A percentile compares a stretch with the other conserved stretches of the same genome.
These are phyloP conservation scores for Fusarium guadeloupense DNA, from an alignment of 2,329 filamentous ascomycete species.

Conservation along the genomic window DNA sequence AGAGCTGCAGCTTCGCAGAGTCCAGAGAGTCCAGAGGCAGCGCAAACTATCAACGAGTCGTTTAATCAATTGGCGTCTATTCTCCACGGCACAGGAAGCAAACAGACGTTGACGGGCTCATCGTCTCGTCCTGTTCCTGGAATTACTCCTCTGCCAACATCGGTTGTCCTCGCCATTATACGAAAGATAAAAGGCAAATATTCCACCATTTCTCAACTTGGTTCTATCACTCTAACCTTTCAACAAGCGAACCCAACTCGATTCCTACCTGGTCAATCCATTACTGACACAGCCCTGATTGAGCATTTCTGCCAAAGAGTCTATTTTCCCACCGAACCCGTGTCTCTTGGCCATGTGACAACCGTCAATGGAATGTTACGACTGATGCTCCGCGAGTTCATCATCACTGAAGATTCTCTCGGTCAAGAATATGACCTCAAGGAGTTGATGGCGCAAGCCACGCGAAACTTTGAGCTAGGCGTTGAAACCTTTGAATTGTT, in stretches of 20 bases:
- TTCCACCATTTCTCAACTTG: neutral
- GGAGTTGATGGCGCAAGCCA: constrained; percentile 8
- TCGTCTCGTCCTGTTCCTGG: neutral
- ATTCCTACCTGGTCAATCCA: constrained; percentile 21
- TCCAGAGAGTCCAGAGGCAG: constrained; percentile 20
- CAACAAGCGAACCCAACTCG: neutral
- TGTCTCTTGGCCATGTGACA: constrained; percentile 22
- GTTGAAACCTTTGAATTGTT: constrained; percentile 30
- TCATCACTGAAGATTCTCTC: constrained; percentile 14
- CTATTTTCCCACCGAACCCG: constrained; percentile 33
- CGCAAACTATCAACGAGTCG: constrained; percentile 24
- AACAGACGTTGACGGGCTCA: neutral
- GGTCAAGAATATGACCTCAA: constrained; percentile 18
- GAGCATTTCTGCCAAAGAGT: constrained; percentile 29
- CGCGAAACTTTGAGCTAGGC: constrained; percentile 24
- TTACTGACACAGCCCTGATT: constrained; percentile 16
- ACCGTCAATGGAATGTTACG: constrained; percentile 27
- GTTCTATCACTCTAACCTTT: neutral
- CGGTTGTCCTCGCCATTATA: constrained; percentile 13
- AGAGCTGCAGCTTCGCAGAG: constrained; percentile 15
- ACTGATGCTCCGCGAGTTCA: constrained; percentile 15
- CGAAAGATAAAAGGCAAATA: constrained; percentile 17
- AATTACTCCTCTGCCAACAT: constrained; percentile 10
- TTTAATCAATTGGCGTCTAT: constrained; percentile 16
- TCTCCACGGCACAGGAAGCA: neutral